A percentile compares a stretch with the other conserved stretches of the same genome.
Conservation (phyloP, 177 flowering plant genomes). For the Vitis hybrid region DNA sequence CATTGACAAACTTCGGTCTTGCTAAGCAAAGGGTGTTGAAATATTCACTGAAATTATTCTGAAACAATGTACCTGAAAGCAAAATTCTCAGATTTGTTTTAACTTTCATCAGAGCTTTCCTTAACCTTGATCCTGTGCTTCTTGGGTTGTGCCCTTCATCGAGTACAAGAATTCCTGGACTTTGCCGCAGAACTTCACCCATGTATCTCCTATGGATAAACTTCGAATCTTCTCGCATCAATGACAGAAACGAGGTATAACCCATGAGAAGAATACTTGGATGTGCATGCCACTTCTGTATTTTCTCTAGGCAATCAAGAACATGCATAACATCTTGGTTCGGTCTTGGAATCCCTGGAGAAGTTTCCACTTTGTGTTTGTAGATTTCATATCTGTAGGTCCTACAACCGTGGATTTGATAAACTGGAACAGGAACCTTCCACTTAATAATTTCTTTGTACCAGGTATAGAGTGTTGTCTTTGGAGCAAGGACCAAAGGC, state of each 20-base stretch:
- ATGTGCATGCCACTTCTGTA: constrained; percentile 81
- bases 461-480: constrained; percentile 90
- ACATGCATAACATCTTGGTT: constrained; percentile 69
- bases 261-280: constrained; percentile 96
- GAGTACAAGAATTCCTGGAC: constrained; percentile 81
- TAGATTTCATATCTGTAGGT: constrained; percentile 35
- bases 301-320: constrained; percentile 81
- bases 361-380: constrained; percentile 18
- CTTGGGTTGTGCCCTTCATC: constrained; percentile 99
- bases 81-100: constrained; percentile 67
- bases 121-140: constrained; percentile 77
- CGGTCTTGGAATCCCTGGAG: constrained; percentile 40
- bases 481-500: constrained; percentile 91
- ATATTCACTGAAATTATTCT: constrained; percentile 90
- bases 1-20: constrained; percentile 73
- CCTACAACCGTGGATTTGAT: constrained; percentile 70
- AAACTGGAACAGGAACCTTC: constrained; percentile 75
- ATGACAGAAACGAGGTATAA: constrained; percentile 71
- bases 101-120: constrained; percentile 86
- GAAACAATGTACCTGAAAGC: constrained; percentile 91
- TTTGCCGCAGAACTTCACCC: constrained; percentile 62
- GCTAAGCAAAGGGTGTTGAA: constrained; percentile 91
- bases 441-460: constrained; percentile 85
- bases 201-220: constrained; percentile 58
- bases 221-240: constrained; percentile 67